Conservation (phyloP, 2,329 filamentous ascomycete species). For the Aspergillus melleus region DNA sequence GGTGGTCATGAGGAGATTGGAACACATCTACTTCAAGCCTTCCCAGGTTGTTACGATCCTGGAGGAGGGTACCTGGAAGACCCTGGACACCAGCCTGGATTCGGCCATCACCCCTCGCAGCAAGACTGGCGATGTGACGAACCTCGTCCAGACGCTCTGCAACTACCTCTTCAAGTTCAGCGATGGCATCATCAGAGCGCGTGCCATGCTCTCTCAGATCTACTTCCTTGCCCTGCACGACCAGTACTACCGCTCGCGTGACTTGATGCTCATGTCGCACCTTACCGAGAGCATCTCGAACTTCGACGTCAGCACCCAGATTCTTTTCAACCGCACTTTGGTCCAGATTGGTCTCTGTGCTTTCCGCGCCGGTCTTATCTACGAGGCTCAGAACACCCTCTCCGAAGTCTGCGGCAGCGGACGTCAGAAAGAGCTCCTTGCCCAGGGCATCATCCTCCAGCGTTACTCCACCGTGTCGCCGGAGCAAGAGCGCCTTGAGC, state of each 20-base stretch:
- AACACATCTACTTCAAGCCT: constrained; percentile 99
- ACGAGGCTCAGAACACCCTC: constrained; percentile 95
- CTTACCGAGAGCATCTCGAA: constrained; percentile 94
- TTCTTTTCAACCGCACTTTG: constrained; percentile 96
- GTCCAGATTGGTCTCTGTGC: constrained; percentile 98
- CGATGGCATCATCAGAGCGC: constrained; percentile 91
- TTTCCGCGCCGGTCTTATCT: constrained; percentile 94
- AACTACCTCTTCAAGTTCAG: constrained; percentile 93
- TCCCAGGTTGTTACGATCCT: constrained; percentile 89
- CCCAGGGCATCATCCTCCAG: constrained; percentile 98
- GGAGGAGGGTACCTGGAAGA: constrained; percentile 91
- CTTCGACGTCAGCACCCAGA: constrained; percentile 96
- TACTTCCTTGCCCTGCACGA: constrained; percentile 98
- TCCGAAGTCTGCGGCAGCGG: constrained; percentile 98
- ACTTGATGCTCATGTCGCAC: constrained; percentile 99
- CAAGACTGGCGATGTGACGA: constrained; percentile 65
- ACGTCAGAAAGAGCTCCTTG: constrained; percentile 94
- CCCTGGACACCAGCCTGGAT: constrained; percentile 67
- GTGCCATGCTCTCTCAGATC: constrained; percentile 97
- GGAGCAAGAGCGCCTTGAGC: constrained; percentile 95
- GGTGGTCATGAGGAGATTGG: constrained; percentile 86
- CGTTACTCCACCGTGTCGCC: constrained; percentile 94
- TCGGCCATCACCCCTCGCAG: constrained; percentile 78
- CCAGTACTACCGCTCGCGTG: constrained; percentile 94
- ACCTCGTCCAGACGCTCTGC: constrained; percentile 81